phyloP scores from a whole-genome alignment of 306 rosid species.

The Vicia villosa region DNA sequence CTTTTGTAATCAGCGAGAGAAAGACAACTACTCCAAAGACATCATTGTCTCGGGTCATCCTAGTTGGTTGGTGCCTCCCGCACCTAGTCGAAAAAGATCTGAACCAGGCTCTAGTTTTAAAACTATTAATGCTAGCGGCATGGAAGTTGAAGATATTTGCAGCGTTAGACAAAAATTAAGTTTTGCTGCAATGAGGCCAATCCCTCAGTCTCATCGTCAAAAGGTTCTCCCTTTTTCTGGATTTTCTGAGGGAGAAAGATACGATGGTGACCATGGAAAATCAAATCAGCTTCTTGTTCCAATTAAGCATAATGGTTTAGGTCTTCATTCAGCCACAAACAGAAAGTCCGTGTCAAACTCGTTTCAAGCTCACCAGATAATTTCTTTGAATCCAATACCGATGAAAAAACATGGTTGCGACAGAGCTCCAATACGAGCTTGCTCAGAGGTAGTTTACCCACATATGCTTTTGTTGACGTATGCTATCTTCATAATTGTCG shows the following conservation, averaged over 20 bases:
- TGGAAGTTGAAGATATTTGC: constrained; percentile 37
- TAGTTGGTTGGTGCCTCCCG: constrained; percentile 80
- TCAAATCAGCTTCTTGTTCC: constrained; percentile 56
- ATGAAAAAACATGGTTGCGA: constrained; percentile 94
- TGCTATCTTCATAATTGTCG: not conserved
- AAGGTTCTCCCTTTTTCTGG: constrained; percentile 83
- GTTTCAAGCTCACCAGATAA: constrained; percentile 79
- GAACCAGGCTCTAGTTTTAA: constrained; percentile 48
- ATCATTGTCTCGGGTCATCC: constrained; percentile 57
- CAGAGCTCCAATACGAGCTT: constrained; percentile 72
- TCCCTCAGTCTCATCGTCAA: constrained; percentile 73
- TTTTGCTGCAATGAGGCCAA: constrained; percentile 83
- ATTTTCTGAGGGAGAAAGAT: constrained; percentile 59
- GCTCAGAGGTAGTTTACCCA: constrained; percentile 74
- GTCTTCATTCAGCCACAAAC: constrained; percentile 65
- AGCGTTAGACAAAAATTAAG: constrained; percentile 61
- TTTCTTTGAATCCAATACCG: constrained; percentile 89
- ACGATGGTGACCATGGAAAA: constrained; percentile 72
- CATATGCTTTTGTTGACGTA: constrained; percentile 24
- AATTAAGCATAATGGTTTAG: constrained; percentile 61
- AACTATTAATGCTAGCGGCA: constrained; percentile 34
- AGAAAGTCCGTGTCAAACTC: constrained; percentile 70
- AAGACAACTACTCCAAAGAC: constrained; percentile 40
- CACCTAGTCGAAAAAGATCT: constrained; percentile 73
- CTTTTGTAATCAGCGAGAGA: constrained; percentile 58